Evolutionary conservation across 164 flowering plant species (phyloP), one percentile per base, ranked within the genome.

Genomic region (Piper betle): DNA sequence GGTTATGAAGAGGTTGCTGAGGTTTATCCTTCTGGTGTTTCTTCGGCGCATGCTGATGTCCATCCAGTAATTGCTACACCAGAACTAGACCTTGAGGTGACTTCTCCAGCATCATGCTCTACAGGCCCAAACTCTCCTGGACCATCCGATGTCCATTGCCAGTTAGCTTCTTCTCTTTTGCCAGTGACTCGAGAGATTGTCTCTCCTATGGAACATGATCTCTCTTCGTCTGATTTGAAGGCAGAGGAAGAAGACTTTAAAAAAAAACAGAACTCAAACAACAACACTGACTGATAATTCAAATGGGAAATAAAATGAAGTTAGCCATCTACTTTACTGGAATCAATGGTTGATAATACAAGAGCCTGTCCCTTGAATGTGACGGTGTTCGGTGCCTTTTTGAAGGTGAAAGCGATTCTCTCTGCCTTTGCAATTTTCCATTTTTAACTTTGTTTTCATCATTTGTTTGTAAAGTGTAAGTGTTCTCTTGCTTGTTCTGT

Each of bases 1-100:
- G 86, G 88, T 6, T 79, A 64, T 37, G 96, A 92, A 75, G 96
- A 89, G 75, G 98, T 85, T 38, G 77, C 86, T 37, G 87, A 87
- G 70, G 89, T 87, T 33, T 73, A 71, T 55, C 86, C 84, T 25
- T 65, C 75, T 25, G 56, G 82, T 37, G 53, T 72, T 54, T 59
- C 72, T 10, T 56, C 66, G 11, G 61, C 69, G 18, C 55, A 74
- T 33, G 72, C n/a, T n/a, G 61, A 57, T 57, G 42, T 39, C 13
- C 8, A 41, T 38, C 41, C 60, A 13, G 39, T 37, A 15, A 41
- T 38, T 16, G 18, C 41, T n/a, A 57, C 60, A 11, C 10, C 41
- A 33, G 41, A 40, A 10, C 6, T 41, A 12, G 18, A 12, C 18
- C 8, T 57, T 13, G 60, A 38, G 39, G 8, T 57, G 12, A 5